A percentile compares a stretch with the other conserved stretches of the same genome.
Conservation (phyloP, 1,284 basidiomycete species). For the Mrakiaceae sp. region DNA sequence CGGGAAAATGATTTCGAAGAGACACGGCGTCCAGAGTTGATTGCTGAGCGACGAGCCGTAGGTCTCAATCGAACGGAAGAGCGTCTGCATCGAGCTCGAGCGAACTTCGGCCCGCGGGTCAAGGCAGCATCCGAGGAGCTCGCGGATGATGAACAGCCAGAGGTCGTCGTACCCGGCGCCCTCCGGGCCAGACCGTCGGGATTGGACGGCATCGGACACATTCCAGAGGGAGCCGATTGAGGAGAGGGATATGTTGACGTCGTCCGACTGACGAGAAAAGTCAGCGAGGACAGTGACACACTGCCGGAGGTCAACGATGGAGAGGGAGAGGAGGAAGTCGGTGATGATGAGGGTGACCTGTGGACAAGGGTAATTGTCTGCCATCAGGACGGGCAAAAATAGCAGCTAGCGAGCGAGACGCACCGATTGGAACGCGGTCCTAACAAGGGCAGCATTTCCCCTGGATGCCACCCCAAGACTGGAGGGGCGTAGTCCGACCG, state of each 20-base stretch:
- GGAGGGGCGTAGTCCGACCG: no score
- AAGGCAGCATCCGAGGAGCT: conserved; percentile 68
- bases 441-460: conserved; percentile 32
- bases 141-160: conserved; percentile 83
- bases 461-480: background rate
- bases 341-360: conserved; percentile 82
- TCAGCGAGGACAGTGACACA: conserved; percentile 83
- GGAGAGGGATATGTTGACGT: conserved; percentile 91
- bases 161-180: conserved; percentile 60
- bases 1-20: conserved; percentile 83
- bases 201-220: conserved; percentile 82
- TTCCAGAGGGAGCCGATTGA: conserved; percentile 85
- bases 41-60: conserved; percentile 72
- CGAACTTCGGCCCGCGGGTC: conserved; percentile 78
- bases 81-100: conserved; percentile 83
- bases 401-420: conserved; percentile 74
- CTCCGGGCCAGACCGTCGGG: conserved; percentile 54
- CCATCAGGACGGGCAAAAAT: conserved; percentile 59
- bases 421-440: conserved; percentile 82
- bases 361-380: no score
- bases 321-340: conserved; percentile 74
- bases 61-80: conserved; percentile 86
- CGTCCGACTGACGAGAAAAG: conserved; percentile 74
- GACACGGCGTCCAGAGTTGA: conserved; percentile 74
- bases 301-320: conserved; percentile 63